Base-by-base conservation (phyloP, 768 basidiomycete species). In the Naganishia onofrii region DNA sequence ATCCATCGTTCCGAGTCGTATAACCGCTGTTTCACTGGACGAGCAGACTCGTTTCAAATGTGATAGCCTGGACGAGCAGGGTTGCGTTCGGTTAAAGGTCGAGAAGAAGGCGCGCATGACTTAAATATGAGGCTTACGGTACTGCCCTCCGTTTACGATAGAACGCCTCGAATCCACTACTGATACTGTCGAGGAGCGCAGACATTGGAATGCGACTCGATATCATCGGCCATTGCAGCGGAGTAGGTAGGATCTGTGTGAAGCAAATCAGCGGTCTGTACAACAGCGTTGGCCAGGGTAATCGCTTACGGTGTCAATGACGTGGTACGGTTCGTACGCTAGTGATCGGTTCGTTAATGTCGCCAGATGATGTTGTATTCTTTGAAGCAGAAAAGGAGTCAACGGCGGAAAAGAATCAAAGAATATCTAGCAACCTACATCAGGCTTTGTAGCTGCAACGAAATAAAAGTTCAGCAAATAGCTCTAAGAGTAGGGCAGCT, bases 331-430 rank as follows among this genome's bases (percentile, higher is more conserved):
- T 26, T 80, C 78, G 66, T 74, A 80, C 26, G 76, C 79, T 21
- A 78, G 67, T 19, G 74, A 74, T 21, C 79, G 70, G 56, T 79
- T 79, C 0, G 76, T 70, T 5, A 76, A 36, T 1, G 75, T 71
- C 0, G 79, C 79, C 3, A 78, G 68, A 44, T 80, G 77, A 21
- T 78, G 79, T 69, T 80, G 76, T 31, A 80, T 52, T 57, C 78
- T 80, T 65, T 5, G 29, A 31, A 19, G 26, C n/a, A 38, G 56
- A 32, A 29, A 23, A 23, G 23, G 54, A 57, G n/a, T 23, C 28
- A 51, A 36, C 36, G 10, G 31, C 26, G 54, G 17, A 36, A 29
- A n/a, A 26, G 4, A 12, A 23, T 26, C n/a, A 28, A 58, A 57
- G 28, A n/a, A 52, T 34, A 55, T 3, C 48, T 36, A 38, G n/a